Percentiles rank a stretch among this genome's conserved stretches.
Conservation (phyloP, 768 basidiomycete species). For the Lentinula boryana region DNA sequence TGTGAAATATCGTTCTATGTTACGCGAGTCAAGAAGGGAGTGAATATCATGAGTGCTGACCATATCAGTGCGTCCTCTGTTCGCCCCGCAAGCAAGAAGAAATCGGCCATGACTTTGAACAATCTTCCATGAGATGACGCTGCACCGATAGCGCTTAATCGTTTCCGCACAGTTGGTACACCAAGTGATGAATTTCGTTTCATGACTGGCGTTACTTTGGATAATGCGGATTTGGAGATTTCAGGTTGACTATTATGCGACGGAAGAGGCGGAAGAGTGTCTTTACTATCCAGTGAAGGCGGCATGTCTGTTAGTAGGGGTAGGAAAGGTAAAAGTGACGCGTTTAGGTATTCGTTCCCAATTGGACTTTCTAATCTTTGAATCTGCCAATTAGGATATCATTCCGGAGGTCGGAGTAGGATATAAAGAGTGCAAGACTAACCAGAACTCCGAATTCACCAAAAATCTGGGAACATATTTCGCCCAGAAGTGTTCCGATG, state of each 20-base stretch:
- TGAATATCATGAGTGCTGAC: slow-evolving; percentile 32
- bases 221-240: slow-evolving; percentile 30
- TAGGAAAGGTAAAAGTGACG: slow-evolving; percentile 54
- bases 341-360: slow-evolving; percentile 83
- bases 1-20: slow-evolving; percentile 21
- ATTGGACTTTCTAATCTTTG: slow-evolving; percentile 74
- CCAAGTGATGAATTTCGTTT: slow-evolving; percentile 54
- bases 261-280: slow-evolving; percentile 39
- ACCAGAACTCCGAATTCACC: slow-evolving; percentile 84
- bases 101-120: slow-evolving; percentile 83
- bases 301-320: slow-evolving; percentile 61
- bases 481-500: slow-evolving; percentile 83
- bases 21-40: not conserved
- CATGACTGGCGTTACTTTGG: slow-evolving; percentile 31
- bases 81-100: slow-evolving; percentile 85
- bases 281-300: slow-evolving; percentile 44
- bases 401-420: slow-evolving; percentile 2
- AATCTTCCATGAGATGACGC: slow-evolving; percentile 81
- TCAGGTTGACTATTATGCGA: slow-evolving; percentile 56
- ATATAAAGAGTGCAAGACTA: slow-evolving; percentile 17
- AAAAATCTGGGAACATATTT: slow-evolving; percentile 82
- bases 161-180: slow-evolving; percentile 39
- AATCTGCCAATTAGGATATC: slow-evolving; percentile 38
- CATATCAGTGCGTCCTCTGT: slow-evolving; percentile 76
- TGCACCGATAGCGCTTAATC: slow-evolving; percentile 55